phyloP scores from a whole-genome alignment of 1,139 yeast genomes.

The Scheffersomyces insectosa region DNA sequence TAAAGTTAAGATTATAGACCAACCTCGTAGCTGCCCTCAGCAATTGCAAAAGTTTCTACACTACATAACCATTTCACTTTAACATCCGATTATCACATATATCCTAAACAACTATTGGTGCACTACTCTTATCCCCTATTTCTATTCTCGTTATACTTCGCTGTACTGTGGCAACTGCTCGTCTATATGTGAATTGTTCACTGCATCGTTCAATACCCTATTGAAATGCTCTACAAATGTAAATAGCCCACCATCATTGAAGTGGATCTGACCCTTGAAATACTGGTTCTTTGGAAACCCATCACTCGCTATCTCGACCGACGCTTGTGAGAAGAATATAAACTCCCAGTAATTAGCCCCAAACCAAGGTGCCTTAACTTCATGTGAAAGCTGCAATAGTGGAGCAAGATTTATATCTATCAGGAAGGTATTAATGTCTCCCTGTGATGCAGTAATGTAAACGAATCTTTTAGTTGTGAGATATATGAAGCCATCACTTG shows the following conservation, averaged over 20 bases:
- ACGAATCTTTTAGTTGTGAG: conserved; percentile 39
- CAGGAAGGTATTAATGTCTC: conserved; percentile 40
- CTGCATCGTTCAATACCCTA: conserved; percentile 21
- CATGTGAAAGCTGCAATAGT: conserved; percentile 29
- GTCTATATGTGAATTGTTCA: conserved; percentile 32
- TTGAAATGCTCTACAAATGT: conserved; percentile 28
- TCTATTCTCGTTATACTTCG: background rate
- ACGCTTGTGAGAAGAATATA: conserved; percentile 34
- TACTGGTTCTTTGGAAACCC: conserved; percentile 44
- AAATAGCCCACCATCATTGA: conserved; percentile 52
- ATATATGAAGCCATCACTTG: conserved; percentile 36
- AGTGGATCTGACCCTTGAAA: conserved; percentile 39
- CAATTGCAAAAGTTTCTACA: too few species aligned
- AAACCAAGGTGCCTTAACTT: conserved; percentile 53
- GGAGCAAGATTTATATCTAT: conserved; percentile 25
- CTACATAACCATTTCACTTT: too few species aligned
- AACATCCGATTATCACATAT: too few species aligned
- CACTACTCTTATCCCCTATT: background rate
- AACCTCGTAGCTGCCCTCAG: too few species aligned
- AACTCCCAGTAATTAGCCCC: conserved; percentile 55
- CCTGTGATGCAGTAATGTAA: conserved; percentile 36
- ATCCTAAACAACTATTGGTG: too few species aligned
- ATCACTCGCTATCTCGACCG: conserved; percentile 35
- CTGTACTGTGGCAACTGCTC: conserved; percentile 46
- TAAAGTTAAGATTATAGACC: too few species aligned